Percentiles rank a stretch among this genome's conserved stretches.
These are phyloP conservation scores for Yamadazyma tumulicola DNA, from an alignment of 805 yeast species.

Conservation along the genomic window DNA sequence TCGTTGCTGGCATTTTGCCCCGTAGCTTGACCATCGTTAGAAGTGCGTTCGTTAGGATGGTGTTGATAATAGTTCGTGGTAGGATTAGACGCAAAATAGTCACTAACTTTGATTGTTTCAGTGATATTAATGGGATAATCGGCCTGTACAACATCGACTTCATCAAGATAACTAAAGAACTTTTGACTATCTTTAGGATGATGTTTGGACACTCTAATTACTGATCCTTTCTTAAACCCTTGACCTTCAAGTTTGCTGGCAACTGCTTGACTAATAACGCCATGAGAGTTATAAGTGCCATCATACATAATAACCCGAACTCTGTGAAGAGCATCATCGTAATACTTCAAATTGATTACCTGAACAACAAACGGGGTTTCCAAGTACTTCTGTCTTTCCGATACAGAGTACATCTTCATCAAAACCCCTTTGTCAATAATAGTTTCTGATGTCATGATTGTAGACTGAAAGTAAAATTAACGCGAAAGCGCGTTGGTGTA, in stretches of 20 bases:
- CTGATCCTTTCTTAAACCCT: constrained; percentile 44
- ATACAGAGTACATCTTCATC: constrained; percentile 11
- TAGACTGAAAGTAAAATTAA: neutral
- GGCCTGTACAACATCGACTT: constrained; percentile 37
- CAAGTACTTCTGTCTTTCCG: constrained; percentile 13
- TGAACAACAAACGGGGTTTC: constrained; percentile 27
- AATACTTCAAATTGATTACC: constrained; percentile 31
- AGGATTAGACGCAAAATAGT: constrained; percentile 57
- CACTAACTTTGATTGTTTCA: constrained; percentile 34
- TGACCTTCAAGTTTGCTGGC: constrained; percentile 37
- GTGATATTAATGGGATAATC: constrained; percentile 5
- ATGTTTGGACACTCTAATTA: constrained; percentile 40
- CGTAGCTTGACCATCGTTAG: constrained; percentile 2
- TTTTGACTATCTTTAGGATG: constrained; percentile 47
- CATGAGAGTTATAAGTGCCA: constrained; percentile 36
- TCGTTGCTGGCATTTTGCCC: constrained; percentile 5
- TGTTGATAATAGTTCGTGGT: constrained; percentile 5
- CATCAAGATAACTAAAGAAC: constrained; percentile 46
- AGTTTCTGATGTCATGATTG: constrained; percentile 9
- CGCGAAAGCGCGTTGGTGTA: constrained; percentile 1
- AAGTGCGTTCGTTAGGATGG: constrained; percentile 5
- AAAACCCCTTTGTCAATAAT: constrained; percentile 9
- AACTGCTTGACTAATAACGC: constrained; percentile 39
- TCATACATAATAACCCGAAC: constrained; percentile 37
- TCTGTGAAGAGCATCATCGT: constrained; percentile 19